Evolutionary conservation across 768 basidiomycete species (phyloP).

Genomic region (Boletus fagicola): DNA sequence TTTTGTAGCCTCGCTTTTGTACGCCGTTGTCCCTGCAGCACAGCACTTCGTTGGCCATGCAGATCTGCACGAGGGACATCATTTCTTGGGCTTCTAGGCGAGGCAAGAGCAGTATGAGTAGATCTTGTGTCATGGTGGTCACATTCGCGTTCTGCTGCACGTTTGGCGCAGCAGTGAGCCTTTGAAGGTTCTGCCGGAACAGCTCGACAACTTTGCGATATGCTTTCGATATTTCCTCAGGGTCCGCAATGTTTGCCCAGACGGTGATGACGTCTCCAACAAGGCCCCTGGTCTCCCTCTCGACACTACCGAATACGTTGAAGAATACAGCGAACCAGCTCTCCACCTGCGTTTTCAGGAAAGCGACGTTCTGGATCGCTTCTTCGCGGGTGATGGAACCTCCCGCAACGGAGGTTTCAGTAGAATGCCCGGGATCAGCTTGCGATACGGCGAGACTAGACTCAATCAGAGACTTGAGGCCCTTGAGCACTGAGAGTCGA

Average conservation of each 20-base stretch:
- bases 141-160: conserved; percentile 41
- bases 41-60: conserved; percentile 65
- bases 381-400: conserved; percentile 50
- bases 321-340: conserved; percentile 95
- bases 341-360: conserved; percentile 75
- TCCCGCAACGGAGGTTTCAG: conserved; percentile 26
- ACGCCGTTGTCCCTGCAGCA: conserved; percentile 79
- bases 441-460: conserved; percentile 61
- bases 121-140: conserved; percentile 71
- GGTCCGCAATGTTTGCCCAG: conserved; percentile 82
- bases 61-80: conserved; percentile 63
- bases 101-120: conserved; percentile 81
- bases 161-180: conserved; percentile 33
- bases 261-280: conserved; percentile 85
- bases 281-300: conserved; percentile 67
- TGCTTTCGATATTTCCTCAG: conserved; percentile 77
- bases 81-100: conserved; percentile 63
- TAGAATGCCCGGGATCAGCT: conserved; percentile 29
- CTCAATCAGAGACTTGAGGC: conserved; percentile 78
- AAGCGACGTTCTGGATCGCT: conserved; percentile 64
- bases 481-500: conserved; percentile 77
- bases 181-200: conserved; percentile 61
- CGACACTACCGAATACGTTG: conserved; percentile 90
- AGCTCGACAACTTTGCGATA: conserved; percentile 75
- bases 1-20: conserved; percentile 95